A percentile compares a stretch with the other conserved stretches of the same genome.
Evolutionary conservation across 371 early-diverging fungal species (phyloP).

Genomic region (Mortierella sp.): DNA sequence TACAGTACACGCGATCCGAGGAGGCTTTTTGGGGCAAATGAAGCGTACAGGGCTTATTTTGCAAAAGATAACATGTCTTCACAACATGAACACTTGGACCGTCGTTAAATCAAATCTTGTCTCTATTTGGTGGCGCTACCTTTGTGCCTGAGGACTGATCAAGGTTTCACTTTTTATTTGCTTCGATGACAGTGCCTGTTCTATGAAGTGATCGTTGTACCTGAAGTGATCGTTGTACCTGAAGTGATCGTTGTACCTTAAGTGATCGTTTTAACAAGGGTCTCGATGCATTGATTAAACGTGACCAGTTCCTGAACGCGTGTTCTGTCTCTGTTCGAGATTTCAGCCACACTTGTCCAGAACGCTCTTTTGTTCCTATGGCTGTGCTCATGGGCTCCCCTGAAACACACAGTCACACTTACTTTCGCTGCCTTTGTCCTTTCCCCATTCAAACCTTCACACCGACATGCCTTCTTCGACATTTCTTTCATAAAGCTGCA

Average conservation of each 20-base stretch:
- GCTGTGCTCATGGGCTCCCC: conserved; percentile 9
- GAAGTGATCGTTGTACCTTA: too few species aligned
- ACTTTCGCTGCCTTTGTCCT: not conserved
- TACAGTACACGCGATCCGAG: not conserved
- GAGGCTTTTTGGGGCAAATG: not conserved
- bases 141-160: not conserved
- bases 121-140: not conserved
- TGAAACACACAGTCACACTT: not conserved
- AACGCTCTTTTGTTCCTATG: not conserved
- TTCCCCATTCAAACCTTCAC: not conserved
- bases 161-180: not conserved
- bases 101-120: too few species aligned
- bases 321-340: not conserved
- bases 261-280: too few species aligned
- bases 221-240: too few species aligned
- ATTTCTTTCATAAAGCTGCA: not conserved
- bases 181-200: not conserved
- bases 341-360: not conserved
- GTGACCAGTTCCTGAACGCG: not conserved
- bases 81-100: not conserved
- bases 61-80: not conserved
- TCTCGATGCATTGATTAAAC: not conserved
- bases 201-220: not conserved
- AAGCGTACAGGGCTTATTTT: not conserved
- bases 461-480: not conserved